phyloP scores from a whole-genome alignment of 805 yeast genomes.

The Tetrapisispora namnaoensis region DNA sequence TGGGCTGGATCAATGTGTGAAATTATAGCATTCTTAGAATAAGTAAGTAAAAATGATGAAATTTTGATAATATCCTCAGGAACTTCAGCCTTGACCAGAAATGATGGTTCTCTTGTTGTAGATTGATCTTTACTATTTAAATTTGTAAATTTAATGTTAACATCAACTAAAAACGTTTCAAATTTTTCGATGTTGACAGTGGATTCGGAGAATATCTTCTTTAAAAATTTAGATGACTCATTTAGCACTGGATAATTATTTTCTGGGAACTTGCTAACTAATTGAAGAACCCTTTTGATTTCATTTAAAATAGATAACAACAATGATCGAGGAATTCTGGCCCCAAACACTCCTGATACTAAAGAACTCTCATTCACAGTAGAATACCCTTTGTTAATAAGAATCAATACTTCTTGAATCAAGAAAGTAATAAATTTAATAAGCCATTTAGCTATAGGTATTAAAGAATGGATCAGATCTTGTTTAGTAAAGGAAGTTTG shows the following conservation, averaged over 20 bases:
- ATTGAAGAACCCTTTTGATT: constrained; percentile 49
- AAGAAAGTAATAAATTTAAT: constrained; percentile 65
- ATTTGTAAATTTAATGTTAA: constrained; percentile 32
- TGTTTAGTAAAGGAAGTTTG: constrained; percentile 50
- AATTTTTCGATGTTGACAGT: constrained; percentile 48
- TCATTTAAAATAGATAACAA: constrained; percentile 58
- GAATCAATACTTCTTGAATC: constrained; percentile 59
- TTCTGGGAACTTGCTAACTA: constrained; percentile 46
- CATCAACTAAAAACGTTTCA: constrained; percentile 53
- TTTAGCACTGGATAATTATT: constrained; percentile 34
- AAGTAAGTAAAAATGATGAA: constrained; percentile 21
- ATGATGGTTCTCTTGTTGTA: constrained; percentile 26
- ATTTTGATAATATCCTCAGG: constrained; percentile 34
- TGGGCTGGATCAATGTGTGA: constrained; percentile 24
- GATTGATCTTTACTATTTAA: constrained; percentile 24
- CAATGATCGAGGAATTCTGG: constrained; percentile 62
- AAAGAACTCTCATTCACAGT: constrained; percentile 30
- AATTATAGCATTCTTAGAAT: constrained; percentile 21
- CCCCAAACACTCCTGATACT: constrained; percentile 49
- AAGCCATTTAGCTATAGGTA: constrained; percentile 84
- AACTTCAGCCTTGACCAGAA: constrained; percentile 53
- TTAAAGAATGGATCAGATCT: constrained; percentile 49
- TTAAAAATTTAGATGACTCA: constrained; percentile 26
- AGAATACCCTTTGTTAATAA: constrained; percentile 22
- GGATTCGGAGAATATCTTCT: constrained; percentile 30